Evolutionary conservation across 441 rosid species (phyloP).

Genomic region (Geranium incanum): DNA sequence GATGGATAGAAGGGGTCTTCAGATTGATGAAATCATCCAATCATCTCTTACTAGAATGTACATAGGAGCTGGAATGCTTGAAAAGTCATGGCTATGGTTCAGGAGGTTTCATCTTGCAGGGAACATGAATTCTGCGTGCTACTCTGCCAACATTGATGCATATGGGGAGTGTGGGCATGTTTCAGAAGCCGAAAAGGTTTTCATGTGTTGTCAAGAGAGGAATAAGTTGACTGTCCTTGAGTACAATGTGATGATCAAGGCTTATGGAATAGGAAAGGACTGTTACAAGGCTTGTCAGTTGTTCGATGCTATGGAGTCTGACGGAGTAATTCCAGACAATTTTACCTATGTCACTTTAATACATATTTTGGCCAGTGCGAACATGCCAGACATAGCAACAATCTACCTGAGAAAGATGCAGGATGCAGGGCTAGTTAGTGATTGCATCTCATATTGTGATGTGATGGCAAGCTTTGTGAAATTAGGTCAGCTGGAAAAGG

Average conservation of each 20-base stretch:
- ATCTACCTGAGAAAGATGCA: conserved; percentile 56
- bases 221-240: conserved; percentile 50
- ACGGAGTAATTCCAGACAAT: conserved; percentile 57
- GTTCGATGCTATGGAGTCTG: conserved; percentile 60
- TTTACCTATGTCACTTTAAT: conserved; percentile 60
- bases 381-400: conserved; percentile 51
- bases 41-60: conserved; percentile 84
- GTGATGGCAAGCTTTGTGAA: conserved; percentile 74
- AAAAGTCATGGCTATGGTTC: conserved; percentile 84
- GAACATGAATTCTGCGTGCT: conserved; percentile 68
- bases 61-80: conserved; percentile 64
- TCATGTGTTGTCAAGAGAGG: conserved; percentile 45
- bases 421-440: conserved; percentile 53
- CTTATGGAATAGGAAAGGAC: conserved; percentile 56
- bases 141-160: conserved; percentile 81
- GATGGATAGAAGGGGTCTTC: conserved; percentile 53
- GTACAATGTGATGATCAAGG: conserved; percentile 82
- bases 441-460: conserved; percentile 69
- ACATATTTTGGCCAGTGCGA: conserved; percentile 57
- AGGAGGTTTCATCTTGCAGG: conserved; percentile 60
- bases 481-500: conserved; percentile 52
- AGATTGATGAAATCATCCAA: conserved; percentile 82
- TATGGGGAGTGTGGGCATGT: conserved; percentile 67
- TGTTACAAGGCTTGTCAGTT: conserved; percentile 56
- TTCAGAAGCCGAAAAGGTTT: conserved; percentile 56